Evolutionary conservation across 78 protist species (phyloP), one percentile per base, ranked within the genome.

Genomic region (Andalucia godoyi): DNA sequence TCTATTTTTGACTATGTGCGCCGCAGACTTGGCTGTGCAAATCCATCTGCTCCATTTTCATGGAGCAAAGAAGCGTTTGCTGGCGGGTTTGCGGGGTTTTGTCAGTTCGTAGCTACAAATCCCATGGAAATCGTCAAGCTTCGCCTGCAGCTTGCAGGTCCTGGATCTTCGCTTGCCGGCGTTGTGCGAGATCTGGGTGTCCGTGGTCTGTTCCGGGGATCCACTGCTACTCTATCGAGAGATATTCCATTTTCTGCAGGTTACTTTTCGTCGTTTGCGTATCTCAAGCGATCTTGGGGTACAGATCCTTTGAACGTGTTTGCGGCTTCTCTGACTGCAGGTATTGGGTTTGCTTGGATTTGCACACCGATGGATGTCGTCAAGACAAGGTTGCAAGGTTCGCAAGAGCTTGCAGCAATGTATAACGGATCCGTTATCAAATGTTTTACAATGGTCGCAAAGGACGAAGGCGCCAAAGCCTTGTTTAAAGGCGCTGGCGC

Each of bases 51-150:
- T 15, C 25, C 18, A 36, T 8, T 58, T 8, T 10, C 45, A 6
- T 10, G 21, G 29, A 6, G 39, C 12, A 10, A 30, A 15, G 64
- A 58, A 58, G 41, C n/a, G 25, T 8, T 17, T 6, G 64, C 64
- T 8, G 64, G 47, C 27, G 64, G 25, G 45, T 41, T 23, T 6
- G 64, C 64, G 17, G 64, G 47, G 15, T 33, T 58, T 21, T 33
- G 47, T 5, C 67, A 66, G 72, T 34, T 66, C 13, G 51, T 66
- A 9, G 21, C 52, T 32, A 66, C 72, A 4, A 66, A 57, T 17
- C 72, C 72, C 6, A 66, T 66, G 72, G 72, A 66, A 42, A 66
- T 66, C 62, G 55, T 52, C 5, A 66, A 66, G 34, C 49, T 66
- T 38, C 39, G 72, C 27, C 30, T 46, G 55, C 72, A 58, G 45